Evolutionary conservation across 192 early-diverging fungal species (phyloP).

Genomic region (Gonapodya sp.): DNA sequence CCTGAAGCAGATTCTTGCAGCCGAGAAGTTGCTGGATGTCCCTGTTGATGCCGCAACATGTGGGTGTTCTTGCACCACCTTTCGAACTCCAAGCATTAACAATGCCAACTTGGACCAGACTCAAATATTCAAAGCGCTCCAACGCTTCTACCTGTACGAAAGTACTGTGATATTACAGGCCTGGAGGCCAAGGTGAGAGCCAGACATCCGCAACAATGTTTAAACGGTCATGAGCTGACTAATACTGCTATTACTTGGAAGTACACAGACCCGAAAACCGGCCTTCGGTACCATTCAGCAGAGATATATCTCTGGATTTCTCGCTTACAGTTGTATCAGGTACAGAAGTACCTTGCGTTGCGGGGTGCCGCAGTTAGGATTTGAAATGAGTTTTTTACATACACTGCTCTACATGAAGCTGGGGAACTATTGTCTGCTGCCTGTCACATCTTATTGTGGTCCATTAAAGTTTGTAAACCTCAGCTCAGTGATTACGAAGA

Average conservation of each 20-base stretch:
- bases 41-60: conserved; percentile 57
- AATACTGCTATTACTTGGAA: not conserved
- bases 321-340: conserved; percentile 57
- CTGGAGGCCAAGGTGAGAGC: conserved; percentile 41
- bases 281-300: conserved; percentile 68
- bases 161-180: conserved; percentile 88
- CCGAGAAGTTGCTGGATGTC: conserved; percentile 51
- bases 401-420: no score
- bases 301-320: conserved; percentile 72
- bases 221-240: conserved; percentile 67
- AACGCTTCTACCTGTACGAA: conserved; percentile 71
- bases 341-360: conserved; percentile 69
- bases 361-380: conserved; percentile 48
- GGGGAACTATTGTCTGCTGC: no score
- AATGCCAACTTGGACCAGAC: conserved; percentile 30
- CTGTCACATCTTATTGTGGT: no score
- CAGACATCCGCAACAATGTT: conserved; percentile 8
- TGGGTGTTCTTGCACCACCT: conserved; percentile 22
- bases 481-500: no score
- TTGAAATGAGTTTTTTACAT: no score
- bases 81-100: conserved; percentile 2
- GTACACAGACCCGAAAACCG: conserved; percentile 83
- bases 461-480: no score
- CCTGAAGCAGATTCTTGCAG: conserved; percentile 68
- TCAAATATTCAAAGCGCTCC: conserved; percentile 77